These are phyloP conservation scores for Aphanomyces invadans DNA, from an alignment of 352 stramenopile species.

Conservation along the genomic window DNA sequence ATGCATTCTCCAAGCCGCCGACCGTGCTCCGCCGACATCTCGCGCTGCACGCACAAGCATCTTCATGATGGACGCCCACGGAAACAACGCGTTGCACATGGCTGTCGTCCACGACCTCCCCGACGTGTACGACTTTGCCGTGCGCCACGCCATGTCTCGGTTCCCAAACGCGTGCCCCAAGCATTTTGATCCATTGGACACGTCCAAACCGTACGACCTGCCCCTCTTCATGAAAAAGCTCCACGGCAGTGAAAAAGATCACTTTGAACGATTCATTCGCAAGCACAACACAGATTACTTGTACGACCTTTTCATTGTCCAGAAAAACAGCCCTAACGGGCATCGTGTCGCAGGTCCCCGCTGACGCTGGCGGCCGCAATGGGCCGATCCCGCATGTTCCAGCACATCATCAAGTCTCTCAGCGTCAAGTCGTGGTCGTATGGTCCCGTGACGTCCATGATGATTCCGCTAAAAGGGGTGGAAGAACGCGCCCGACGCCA, in stretches of 20 bases:
- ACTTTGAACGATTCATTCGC: constrained; percentile 12
- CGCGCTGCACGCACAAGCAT: constrained; percentile 30
- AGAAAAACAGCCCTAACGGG: too few relatives aligned
- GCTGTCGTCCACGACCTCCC: constrained; percentile 49
- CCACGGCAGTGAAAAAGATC: constrained; percentile 3
- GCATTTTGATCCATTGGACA: not conserved
- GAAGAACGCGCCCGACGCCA: constrained; percentile 31
- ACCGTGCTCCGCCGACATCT: not conserved
- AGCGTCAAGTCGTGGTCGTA: constrained; percentile 46
- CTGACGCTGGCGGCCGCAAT: constrained; percentile 48
- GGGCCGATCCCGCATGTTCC: constrained; percentile 46
- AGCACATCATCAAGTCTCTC: constrained; percentile 44
- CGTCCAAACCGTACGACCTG: not conserved
- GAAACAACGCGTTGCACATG: constrained; percentile 56
- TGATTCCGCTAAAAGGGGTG: constrained; percentile 45
- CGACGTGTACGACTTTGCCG: constrained; percentile 48
- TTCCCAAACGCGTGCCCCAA: constrained; percentile 12
- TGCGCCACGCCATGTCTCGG: constrained; percentile 39
- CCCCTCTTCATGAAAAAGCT: constrained; percentile 18
- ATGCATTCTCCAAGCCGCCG: constrained; percentile 33
- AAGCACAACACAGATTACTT: constrained; percentile 17
- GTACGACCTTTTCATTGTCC: not conserved
- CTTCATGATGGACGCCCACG: constrained; percentile 44
- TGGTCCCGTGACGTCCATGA: constrained; percentile 44
- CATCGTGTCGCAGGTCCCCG: constrained; percentile 30